A percentile compares a stretch with the other conserved stretches of the same genome.
Conservation (phyloP, 805 yeast species). For the Starmera caribaea region DNA sequence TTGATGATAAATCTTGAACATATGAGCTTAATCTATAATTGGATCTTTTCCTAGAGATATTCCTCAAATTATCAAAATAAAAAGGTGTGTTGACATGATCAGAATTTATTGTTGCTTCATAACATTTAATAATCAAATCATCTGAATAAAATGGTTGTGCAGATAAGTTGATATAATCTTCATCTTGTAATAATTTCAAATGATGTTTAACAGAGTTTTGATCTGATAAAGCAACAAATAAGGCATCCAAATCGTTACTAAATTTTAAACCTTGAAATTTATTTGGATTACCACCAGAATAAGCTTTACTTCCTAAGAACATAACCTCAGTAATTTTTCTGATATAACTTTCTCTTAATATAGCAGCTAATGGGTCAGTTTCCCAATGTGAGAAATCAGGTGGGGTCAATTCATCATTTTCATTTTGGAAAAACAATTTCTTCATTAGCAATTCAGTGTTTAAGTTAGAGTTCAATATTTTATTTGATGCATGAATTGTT, state of each 20-base stretch:
- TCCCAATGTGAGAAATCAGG: constrained; percentile 32
- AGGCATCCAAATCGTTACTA: constrained; percentile 14
- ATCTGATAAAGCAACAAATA: constrained; percentile 24
- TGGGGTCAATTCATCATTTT: constrained; percentile 31
- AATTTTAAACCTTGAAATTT: constrained; percentile 21
- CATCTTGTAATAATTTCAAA: constrained; percentile 16
- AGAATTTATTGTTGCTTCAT: constrained; percentile 26
- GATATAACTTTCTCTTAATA: constrained; percentile 37
- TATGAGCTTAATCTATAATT: constrained; percentile 34
- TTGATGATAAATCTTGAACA: constrained; percentile 37
- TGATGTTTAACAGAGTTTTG: constrained; percentile 16
- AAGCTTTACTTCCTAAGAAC: constrained; percentile 30
- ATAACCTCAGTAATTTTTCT: constrained; percentile 47
- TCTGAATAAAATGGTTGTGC: constrained; percentile 40
- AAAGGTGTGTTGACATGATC: constrained; percentile 39
- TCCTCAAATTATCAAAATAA: constrained; percentile 49
- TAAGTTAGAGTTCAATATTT: constrained; percentile 45
- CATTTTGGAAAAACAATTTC: constrained; percentile 34
- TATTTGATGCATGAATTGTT: constrained; percentile 43
- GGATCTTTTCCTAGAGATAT: constrained; percentile 37
- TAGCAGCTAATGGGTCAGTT: constrained; percentile 20
- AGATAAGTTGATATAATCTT: constrained; percentile 36
- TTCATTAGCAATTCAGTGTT: constrained; percentile 42
- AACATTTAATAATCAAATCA: constrained; percentile 36
- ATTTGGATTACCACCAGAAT: constrained; percentile 14